Evolutionary conservation across 352 stramenopile genomes (phyloP).

Genomic region (Phytophthora agathidicida): DNA sequence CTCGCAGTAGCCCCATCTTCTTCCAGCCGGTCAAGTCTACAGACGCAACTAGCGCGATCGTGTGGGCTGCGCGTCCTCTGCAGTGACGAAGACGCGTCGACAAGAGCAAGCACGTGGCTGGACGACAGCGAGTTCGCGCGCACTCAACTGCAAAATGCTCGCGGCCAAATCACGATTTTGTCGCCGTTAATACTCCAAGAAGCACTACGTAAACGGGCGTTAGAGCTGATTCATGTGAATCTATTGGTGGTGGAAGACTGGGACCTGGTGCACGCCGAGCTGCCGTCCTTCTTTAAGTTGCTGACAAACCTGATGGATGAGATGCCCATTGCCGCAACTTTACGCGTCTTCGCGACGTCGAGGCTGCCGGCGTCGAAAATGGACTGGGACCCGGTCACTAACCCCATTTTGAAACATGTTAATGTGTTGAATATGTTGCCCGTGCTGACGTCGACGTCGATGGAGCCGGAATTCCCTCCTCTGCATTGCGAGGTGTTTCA

Average conservation of each 20-base stretch:
- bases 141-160: conserved; percentile 25
- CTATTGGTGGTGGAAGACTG: conserved; percentile 70
- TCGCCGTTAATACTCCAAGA: conserved; percentile 54
- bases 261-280: conserved; percentile 64
- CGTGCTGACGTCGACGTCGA: conserved; percentile 29
- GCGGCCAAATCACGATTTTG: conserved; percentile 44
- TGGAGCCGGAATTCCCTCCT: conserved; percentile 39
- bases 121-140: conserved; percentile 23
- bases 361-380: conserved; percentile 55
- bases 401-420: conserved; percentile 68
- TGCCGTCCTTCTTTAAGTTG: conserved; percentile 67
- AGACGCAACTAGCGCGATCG: conserved; percentile 48
- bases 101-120: conserved; percentile 22
- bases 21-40: conserved; percentile 33
- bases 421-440: conserved; percentile 69
- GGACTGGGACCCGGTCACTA: conserved; percentile 45
- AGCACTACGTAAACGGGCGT: conserved; percentile 33
- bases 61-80: conserved; percentile 48
- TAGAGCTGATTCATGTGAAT: conserved; percentile 39
- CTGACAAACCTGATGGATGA: conserved; percentile 23
- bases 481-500: conserved; percentile 66
- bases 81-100: conserved; percentile 18
- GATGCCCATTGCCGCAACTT: conserved; percentile 2
- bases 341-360: conserved; percentile 69
- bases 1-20: conserved; percentile 52